Percentiles rank a stretch among this genome's conserved stretches.
These are phyloP conservation scores for Thinopyrum elongatum DNA, from an alignment of 176 grass and related monocot genomes.

Conservation along the genomic window DNA sequence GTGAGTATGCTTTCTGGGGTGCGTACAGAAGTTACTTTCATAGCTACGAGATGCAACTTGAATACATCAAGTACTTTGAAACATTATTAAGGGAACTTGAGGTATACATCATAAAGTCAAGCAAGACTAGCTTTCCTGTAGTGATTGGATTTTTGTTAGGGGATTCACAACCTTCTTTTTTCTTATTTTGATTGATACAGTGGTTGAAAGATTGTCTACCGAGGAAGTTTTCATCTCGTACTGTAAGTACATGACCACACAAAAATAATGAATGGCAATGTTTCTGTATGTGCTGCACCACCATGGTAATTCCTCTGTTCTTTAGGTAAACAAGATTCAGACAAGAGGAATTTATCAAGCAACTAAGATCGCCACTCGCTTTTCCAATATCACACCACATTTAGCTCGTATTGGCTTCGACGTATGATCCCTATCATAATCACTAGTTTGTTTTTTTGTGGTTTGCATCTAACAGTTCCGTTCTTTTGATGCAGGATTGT, in stretches of 20 bases:
- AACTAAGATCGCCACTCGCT: slow-evolving; percentile 29
- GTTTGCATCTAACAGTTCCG: background rate
- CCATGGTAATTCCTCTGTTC: slow-evolving; percentile 14
- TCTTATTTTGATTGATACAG: background rate
- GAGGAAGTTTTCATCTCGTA: background rate
- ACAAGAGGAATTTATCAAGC: slow-evolving; percentile 23
- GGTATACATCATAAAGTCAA: background rate
- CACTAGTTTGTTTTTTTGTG: background rate
- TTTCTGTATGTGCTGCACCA: background rate
- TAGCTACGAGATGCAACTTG: slow-evolving; percentile 16
- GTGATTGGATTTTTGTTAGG: background rate
- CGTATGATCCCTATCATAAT: slow-evolving; percentile 8
- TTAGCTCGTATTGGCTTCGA: background rate
- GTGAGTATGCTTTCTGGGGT: background rate
- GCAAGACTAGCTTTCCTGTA: background rate
- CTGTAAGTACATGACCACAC: slow-evolving; percentile 8
- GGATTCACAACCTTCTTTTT: background rate
- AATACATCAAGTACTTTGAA: slow-evolving; percentile 18
- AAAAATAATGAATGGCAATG: background rate
- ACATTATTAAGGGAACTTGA: slow-evolving; percentile 10
- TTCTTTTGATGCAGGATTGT: slow-evolving; percentile 12
- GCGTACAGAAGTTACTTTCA: background rate
- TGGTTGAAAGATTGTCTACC: slow-evolving; percentile 32
- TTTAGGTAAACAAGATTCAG: slow-evolving; percentile 2
- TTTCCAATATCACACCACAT: background rate